A percentile compares a stretch with the other conserved stretches of the same genome.
Evolutionary conservation across 2,329 filamentous ascomycete species (phyloP).

Genomic region (Aspergillus terreus): DNA sequence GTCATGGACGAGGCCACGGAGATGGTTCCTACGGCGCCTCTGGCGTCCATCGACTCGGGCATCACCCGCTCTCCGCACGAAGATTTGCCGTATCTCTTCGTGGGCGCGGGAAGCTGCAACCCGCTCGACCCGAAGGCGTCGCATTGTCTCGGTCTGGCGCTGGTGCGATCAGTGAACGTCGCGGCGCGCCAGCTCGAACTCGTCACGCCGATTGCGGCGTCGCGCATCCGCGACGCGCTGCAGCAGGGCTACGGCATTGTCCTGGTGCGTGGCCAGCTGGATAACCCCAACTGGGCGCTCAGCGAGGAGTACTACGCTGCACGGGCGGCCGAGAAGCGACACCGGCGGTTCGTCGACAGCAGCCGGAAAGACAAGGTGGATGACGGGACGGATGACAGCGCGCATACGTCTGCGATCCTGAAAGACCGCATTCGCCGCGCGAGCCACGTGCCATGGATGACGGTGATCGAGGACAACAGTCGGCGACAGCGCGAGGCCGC

Average conservation of each 20-base stretch:
- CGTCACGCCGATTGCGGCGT: conserved; percentile 45
- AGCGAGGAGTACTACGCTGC: conserved; percentile 42
- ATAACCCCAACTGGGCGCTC: conserved; percentile 45
- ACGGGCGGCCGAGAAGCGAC: conserved; percentile 32
- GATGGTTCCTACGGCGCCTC: not conserved
- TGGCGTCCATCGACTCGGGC: conserved; percentile 11
- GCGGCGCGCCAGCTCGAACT: conserved; percentile 40
- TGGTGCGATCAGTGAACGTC: conserved; percentile 42
- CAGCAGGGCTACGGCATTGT: conserved; percentile 40
- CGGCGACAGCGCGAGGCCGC: conserved; percentile 24
- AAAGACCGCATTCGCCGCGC: conserved; percentile 33
- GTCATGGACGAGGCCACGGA: conserved; percentile 15
- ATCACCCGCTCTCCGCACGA: conserved; percentile 42
- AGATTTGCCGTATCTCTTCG: conserved; percentile 50
- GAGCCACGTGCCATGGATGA: conserved; percentile 41
- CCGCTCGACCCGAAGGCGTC: conserved; percentile 47
- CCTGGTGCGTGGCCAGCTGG: conserved; percentile 46
- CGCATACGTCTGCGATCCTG: conserved; percentile 22
- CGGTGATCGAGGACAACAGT: conserved; percentile 32
- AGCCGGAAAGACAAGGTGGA: conserved; percentile 14
- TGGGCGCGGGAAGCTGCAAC: conserved; percentile 37
- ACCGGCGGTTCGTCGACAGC: conserved; percentile 21
- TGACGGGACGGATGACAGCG: conserved; percentile 13
- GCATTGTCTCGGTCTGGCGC: conserved; percentile 48
- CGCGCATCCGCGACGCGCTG: conserved; percentile 26